These are phyloP conservation scores for Chaetomium tenue DNA, from an alignment of 495 filamentous ascomycete genomes.

Conservation along the genomic window DNA sequence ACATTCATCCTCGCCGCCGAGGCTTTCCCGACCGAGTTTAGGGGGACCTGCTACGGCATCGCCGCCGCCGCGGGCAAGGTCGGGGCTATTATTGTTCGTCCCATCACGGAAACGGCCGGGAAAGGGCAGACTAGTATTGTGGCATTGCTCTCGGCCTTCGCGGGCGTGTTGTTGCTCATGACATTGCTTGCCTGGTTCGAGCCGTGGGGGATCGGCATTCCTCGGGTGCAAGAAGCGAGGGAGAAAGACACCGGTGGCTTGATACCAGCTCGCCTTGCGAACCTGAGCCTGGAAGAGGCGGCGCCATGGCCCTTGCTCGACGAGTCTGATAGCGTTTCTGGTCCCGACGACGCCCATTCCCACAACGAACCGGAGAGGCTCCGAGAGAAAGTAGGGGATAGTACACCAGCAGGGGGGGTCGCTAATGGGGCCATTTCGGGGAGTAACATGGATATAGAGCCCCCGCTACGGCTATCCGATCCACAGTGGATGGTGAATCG, in stretches of 20 bases:
- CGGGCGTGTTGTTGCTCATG: not conserved
- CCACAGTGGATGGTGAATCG: not conserved
- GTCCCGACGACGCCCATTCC: not conserved
- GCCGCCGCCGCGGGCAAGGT: constrained; percentile 3
- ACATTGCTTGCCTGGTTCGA: constrained; percentile 2
- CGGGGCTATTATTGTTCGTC: constrained; percentile 1
- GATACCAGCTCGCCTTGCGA: not conserved
- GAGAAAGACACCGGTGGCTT: not conserved
- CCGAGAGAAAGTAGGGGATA: not conserved
- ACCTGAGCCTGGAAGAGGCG: constrained; percentile 5
- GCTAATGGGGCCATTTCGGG: not conserved
- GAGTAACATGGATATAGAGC: not conserved
- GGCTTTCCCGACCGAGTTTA: constrained; percentile 5
- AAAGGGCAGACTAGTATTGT: not conserved
- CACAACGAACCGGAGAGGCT: not conserved
- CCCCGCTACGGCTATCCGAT: not conserved
- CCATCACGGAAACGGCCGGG: not conserved
- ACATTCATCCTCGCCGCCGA: constrained; percentile 11
- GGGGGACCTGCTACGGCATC: constrained; percentile 7
- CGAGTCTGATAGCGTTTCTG: not conserved
- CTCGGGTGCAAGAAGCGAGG: not conserved
- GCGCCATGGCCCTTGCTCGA: not conserved
- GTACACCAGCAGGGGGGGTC: not conserved
- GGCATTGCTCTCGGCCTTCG: not conserved
- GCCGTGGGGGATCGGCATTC: constrained; percentile 2